Percentiles rank a stretch among this genome's conserved stretches.
These are phyloP conservation scores for Brassica carinata DNA, from an alignment of 345 rosid genomes.

Conservation along the genomic window DNA sequence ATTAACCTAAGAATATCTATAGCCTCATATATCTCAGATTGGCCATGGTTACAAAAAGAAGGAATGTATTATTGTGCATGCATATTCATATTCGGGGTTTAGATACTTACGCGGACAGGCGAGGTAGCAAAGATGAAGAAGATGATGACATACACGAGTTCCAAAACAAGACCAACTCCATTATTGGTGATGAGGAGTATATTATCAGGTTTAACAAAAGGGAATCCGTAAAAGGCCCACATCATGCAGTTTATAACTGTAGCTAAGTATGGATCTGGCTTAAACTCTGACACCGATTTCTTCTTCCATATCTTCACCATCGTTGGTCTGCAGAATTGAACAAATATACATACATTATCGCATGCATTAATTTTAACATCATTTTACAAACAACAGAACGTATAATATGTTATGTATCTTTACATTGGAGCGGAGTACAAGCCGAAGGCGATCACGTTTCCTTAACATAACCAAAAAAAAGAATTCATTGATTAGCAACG, in stretches of 20 bases:
- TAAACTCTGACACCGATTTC: conserved; percentile 57
- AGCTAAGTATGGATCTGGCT: conserved; percentile 71
- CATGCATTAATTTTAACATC: conserved; percentile 20
- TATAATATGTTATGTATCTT: conserved; percentile 22
- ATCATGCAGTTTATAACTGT: conserved; percentile 66
- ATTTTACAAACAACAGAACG: neutral
- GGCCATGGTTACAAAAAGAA: neutral
- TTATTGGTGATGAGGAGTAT: conserved; percentile 63
- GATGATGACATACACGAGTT: conserved; percentile 50
- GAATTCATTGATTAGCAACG: neutral
- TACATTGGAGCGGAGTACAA: conserved; percentile 79
- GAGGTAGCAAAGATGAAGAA: conserved; percentile 50
- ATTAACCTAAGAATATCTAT: neutral
- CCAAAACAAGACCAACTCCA: conserved; percentile 53
- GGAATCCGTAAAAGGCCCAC: conserved; percentile 77
- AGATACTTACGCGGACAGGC: conserved; percentile 45
- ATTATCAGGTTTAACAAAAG: conserved; percentile 62
- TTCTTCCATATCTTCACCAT: conserved; percentile 51
- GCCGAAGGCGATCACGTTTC: conserved; percentile 69
- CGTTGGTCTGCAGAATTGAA: conserved; percentile 59
- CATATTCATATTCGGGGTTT: neutral
- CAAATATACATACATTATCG: neutral
- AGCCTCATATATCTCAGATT: neutral
- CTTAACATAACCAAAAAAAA: conserved; percentile 43
- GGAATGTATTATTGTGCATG: neutral